Conservation (phyloP, 345 rosid genomes). For the Geranium rotundifolium region DNA sequence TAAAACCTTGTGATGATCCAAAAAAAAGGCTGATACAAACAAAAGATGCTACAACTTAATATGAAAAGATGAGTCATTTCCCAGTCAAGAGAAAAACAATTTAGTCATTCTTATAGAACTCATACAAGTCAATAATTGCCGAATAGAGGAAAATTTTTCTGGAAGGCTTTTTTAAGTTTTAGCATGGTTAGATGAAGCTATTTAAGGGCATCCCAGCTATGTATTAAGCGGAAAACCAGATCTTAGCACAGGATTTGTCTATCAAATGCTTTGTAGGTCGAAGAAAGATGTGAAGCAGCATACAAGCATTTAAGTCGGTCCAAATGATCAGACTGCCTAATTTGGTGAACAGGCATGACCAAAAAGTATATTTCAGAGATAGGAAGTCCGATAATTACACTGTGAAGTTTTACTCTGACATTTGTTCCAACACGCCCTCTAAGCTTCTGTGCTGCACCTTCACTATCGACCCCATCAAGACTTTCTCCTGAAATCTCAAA, state of each 20-base stretch:
- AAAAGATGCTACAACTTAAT: too few species aligned
- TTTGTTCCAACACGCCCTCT: conserved; percentile 80
- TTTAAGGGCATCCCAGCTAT: background rate
- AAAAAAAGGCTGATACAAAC: too few species aligned
- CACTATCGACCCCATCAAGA: conserved; percentile 57
- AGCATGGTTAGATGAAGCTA: background rate
- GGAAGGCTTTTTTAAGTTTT: background rate
- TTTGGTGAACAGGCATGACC: background rate
- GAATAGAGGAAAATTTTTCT: background rate
- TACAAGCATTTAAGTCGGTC: background rate
- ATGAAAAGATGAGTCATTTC: too few species aligned
- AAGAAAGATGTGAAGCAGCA: background rate
- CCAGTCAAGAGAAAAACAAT: too few species aligned
- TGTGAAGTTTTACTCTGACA: conserved; percentile 60
- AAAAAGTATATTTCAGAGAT: background rate
- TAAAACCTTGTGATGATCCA: background rate
- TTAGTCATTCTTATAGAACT: background rate
- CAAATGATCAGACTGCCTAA: background rate
- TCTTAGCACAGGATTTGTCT: background rate
- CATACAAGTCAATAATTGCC: background rate
- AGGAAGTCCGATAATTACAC: conserved; percentile 23
- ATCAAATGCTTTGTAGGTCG: background rate
- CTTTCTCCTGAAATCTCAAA: conserved; percentile 46
- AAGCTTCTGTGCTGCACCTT: conserved; percentile 76
- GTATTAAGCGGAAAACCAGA: background rate